Evolutionary conservation across 495 filamentous ascomycete species (phyloP), one percentile per base, ranked within the genome.

Genomic region (Penicillium psychrofluorescens): DNA sequence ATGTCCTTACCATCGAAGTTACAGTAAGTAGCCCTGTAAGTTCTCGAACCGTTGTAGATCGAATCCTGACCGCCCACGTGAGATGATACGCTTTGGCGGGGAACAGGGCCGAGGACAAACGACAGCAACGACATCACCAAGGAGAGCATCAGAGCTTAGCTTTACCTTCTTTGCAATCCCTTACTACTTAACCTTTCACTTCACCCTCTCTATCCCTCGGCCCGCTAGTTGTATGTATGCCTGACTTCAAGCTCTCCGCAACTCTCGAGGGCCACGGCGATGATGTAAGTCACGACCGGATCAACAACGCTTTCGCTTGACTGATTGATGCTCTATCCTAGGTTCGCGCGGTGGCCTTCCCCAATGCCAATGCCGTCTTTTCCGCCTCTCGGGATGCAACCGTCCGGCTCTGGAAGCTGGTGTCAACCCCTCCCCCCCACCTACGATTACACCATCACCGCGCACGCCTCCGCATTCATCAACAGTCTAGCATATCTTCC

Each of bases 351-450:
- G 87, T 99, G 50, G 71, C 70, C 59, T 97, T 92, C 58, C 88
- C 90, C 11, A 70, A 73, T 37, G 69, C 85, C 44, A 79, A 85
- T 49, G 66, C 79, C 38, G 67, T 95, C 29, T 62, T 94, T 45
- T 95, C 92, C 10, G 86, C 87, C 14, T 95, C 91, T 42, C 78
- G 94, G 63, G 94, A 97, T 74, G 80, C 80, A 43, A 95, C 90
- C 4, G 90, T 95, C 33, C 83, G 90, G 30, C 61, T 88, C 36
- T 99, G 94, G 94, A 87, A 81, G 51, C 70, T 76, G 33, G 70
- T 80, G 35, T 71, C 79, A 11, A 66, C 74, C 46, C 76, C 71
- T 39, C 89, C 80, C 34, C 34, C 85, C 86, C 9, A 63, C 67
- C 12, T 95, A 83, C 56, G 88, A 95, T 51, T 76, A 78, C 50